Percentiles rank a stretch among this genome's conserved stretches.
Conservation (phyloP, 192 early-diverging fungal species). For the Podila horticola region DNA sequence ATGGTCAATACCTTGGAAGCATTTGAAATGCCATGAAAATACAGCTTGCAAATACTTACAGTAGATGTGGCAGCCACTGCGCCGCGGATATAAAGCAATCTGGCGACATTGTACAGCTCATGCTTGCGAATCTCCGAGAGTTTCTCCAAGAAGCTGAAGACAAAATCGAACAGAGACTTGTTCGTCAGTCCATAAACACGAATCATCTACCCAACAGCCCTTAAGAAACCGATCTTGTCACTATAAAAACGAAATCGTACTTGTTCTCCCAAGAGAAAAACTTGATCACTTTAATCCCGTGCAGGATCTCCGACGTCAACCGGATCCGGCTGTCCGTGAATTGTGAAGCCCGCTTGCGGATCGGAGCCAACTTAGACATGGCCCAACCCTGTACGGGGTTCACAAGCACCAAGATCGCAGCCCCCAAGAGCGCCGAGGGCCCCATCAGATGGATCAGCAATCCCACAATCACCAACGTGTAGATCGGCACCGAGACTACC, state of each 20-base stretch:
- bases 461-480: not conserved
- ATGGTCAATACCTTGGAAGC: too few species aligned
- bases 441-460: slow-evolving; percentile 13
- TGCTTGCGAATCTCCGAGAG: slow-evolving; percentile 26
- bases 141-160: slow-evolving; percentile 29
- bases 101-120: slow-evolving; percentile 23
- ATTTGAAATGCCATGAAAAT: too few species aligned
- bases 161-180: not conserved
- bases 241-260: slow-evolving; percentile 22
- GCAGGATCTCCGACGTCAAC: slow-evolving; percentile 60
- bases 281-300: slow-evolving; percentile 67
- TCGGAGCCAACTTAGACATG: slow-evolving; percentile 3
- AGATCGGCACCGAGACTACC: slow-evolving; percentile 7
- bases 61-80: slow-evolving; percentile 41
- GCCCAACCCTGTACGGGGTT: slow-evolving; percentile 24
- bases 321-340: slow-evolving; percentile 60
- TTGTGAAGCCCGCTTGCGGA: slow-evolving; percentile 18
- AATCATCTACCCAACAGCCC: too few species aligned
- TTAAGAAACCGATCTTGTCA: too few species aligned
- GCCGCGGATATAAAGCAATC: slow-evolving; percentile 32
- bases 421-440: slow-evolving; percentile 15
- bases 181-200: too few species aligned
- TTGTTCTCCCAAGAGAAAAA: slow-evolving; percentile 62
- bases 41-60: slow-evolving; percentile 21
- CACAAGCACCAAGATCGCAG: slow-evolving; percentile 9